Conservation (phyloP, 106 monocot species). For the Dioscorea alata region DNA sequence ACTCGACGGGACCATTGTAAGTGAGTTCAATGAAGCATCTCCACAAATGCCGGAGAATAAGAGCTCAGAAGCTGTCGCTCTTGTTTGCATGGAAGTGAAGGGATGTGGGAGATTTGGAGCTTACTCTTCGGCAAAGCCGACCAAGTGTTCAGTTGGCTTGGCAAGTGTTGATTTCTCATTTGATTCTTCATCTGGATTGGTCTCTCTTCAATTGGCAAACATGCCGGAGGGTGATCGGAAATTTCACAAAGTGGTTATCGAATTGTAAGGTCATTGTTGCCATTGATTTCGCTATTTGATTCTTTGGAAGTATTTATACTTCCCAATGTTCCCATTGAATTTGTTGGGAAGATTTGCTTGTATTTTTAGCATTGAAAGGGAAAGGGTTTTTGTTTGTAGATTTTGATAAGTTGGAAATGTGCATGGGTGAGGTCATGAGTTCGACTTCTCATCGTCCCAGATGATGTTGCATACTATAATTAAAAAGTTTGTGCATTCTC, state of each 20-base stretch:
- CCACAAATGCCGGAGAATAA: background rate
- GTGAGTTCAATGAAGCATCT: background rate
- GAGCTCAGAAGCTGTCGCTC: slow-evolving; percentile 10
- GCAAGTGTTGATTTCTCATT: slow-evolving; percentile 45
- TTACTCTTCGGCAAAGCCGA: slow-evolving; percentile 62
- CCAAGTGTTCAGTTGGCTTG: slow-evolving; percentile 39
- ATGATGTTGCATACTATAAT: no score
- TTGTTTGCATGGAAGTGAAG: slow-evolving; percentile 67
- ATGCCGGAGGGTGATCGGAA: slow-evolving; percentile 51
- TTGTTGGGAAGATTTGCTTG: no score
- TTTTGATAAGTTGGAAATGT: no score
- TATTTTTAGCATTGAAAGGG: no score
- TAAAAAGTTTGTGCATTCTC: no score
- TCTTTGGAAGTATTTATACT: no score
- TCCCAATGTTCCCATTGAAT: no score
- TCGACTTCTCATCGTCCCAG: no score
- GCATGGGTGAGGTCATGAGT: no score
- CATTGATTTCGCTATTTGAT: no score
- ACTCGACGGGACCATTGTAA: slow-evolving; percentile 1
- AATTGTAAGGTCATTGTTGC: slow-evolving; percentile 24
- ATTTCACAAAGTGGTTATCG: slow-evolving; percentile 51
- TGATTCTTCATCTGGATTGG: slow-evolving; percentile 44
- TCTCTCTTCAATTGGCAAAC: slow-evolving; percentile 43
- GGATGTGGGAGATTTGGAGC: slow-evolving; percentile 82
- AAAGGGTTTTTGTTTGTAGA: no score